Evolutionary conservation across 1,139 yeast genomes (phyloP).

Genomic region (Kurtzmaniella quercitrusa): DNA sequence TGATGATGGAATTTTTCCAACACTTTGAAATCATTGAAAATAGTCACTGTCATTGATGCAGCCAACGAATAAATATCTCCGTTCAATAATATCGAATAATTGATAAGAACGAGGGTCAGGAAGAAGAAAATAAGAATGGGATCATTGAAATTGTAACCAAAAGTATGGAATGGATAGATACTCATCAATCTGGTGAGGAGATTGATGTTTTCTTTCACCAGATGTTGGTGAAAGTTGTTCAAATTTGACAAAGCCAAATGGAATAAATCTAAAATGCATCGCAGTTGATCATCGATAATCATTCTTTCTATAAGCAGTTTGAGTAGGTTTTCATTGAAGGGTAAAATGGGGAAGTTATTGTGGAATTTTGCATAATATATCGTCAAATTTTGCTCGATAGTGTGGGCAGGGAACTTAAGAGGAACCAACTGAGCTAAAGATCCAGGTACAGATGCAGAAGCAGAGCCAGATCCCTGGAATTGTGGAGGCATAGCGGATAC

Average conservation of each 20-base stretch:
- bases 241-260: constrained; percentile 47
- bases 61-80: constrained; percentile 58
- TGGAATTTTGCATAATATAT: constrained; percentile 54
- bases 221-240: constrained; percentile 30
- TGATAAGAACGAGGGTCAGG: constrained; percentile 46
- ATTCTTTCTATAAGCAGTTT: constrained; percentile 8
- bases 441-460: background rate
- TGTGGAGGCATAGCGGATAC: background rate
- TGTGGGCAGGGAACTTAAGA: constrained; percentile 11
- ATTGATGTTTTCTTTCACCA: constrained; percentile 27
- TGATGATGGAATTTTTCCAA: constrained; percentile 31
- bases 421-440: background rate
- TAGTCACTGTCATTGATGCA: constrained; percentile 47
- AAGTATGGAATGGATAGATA: constrained; percentile 38
- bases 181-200: constrained; percentile 39
- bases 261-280: constrained; percentile 46
- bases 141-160: constrained; percentile 21
- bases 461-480: background rate
- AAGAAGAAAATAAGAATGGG: constrained; percentile 35
- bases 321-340: constrained; percentile 39
- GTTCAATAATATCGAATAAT: constrained; percentile 52
- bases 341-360: constrained; percentile 52
- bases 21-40: constrained; percentile 57
- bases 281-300: constrained; percentile 29
- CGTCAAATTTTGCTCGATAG: constrained; percentile 21